phyloP scores from a whole-genome alignment of 2,329 filamentous ascomycete genomes.

The Arthrobotrys entomopaga region DNA sequence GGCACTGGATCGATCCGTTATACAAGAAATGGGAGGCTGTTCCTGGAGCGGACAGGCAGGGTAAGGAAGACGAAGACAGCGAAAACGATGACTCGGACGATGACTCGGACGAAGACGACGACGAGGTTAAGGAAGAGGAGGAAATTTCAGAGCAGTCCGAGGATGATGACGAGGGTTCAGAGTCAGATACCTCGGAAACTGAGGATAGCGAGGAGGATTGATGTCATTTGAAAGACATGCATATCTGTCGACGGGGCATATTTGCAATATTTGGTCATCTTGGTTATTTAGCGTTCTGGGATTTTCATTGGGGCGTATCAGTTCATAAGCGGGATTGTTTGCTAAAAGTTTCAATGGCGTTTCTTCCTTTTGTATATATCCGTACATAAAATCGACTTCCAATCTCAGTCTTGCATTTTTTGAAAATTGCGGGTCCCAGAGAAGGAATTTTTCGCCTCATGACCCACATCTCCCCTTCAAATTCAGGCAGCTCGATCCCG shows the following conservation, averaged over 20 bases:
- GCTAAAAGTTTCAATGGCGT: constrained; percentile 20
- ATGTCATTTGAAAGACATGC: constrained; percentile 5
- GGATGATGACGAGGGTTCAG: constrained; percentile 20
- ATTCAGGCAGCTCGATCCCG: no score
- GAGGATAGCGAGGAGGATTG: constrained; percentile 38
- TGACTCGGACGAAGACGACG: constrained; percentile 6
- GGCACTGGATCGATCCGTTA: constrained; percentile 84
- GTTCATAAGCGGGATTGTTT: constrained; percentile 16
- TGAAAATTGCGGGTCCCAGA: no score
- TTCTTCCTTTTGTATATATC: constrained; percentile 24
- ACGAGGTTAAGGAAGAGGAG: constrained; percentile 18
- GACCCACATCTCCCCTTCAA: background rate
- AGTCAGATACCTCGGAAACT: constrained; percentile 10
- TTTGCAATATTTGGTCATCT: constrained; percentile 12
- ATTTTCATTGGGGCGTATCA: constrained; percentile 29
- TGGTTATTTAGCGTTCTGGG: constrained; percentile 25
- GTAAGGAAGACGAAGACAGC: constrained; percentile 63
- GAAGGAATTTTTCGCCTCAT: constrained; percentile 10
- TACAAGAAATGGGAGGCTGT: constrained; percentile 84
- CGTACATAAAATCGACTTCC: background rate
- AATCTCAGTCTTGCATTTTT: background rate
- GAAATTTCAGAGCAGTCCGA: constrained; percentile 61
- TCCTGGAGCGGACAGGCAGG: constrained; percentile 72
- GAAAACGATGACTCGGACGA: constrained; percentile 60
- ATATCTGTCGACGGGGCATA: constrained; percentile 7